Base-by-base conservation (phyloP, 176 grass and related monocot species). In the Poa pratensis region DNA sequence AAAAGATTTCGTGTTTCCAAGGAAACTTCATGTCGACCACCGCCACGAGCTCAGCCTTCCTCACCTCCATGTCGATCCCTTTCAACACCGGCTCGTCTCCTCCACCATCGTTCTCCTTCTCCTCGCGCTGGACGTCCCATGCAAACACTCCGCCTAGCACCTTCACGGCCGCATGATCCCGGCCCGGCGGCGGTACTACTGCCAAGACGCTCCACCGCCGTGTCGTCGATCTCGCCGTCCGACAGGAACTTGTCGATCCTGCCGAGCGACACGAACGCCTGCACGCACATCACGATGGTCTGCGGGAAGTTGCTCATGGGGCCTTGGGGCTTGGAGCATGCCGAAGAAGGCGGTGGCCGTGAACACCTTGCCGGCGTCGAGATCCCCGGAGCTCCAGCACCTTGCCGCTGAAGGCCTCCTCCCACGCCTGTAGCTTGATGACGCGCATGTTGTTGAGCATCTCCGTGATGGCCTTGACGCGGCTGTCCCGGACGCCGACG, bases 351-450 rank as follows among this genome's bases (percentile, higher is more conserved):
- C 79, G 0, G 73, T 87, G 81, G 92, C 92, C 12, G 89, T 94
- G 89, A 94, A 94, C 77, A 89, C 92, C 71, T 91, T 86, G n/a
- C 92, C 92, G 17, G 89, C 87, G 51, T 91, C 81, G 17, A 94
- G 89, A 76, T 27, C 26, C 26, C 85, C 92, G 73, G 84, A 91
- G 72, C 7, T 82, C 59, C 5, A 70, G 61, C 18, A 94, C 85
- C 71, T 86, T 88, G 32, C 20, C 28, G 4, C 69, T 78, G 26
- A 94, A 94, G 0, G 80, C 86, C 4, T 89, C 81, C 81, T 94
- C 92, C 92, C 92, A 94, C 0, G 92, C 92, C 81, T 94, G 92
- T 58, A 91, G 76, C 87, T 91, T 94, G 89, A 94, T 87, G 5
- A 89, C 84, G 40, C 84, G 81, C 87, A 94, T 94, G 77, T 91